A percentile compares a stretch with the other conserved stretches of the same genome.
Conservation (phyloP, 768 basidiomycete species). For the Termitomyces sp. region DNA sequence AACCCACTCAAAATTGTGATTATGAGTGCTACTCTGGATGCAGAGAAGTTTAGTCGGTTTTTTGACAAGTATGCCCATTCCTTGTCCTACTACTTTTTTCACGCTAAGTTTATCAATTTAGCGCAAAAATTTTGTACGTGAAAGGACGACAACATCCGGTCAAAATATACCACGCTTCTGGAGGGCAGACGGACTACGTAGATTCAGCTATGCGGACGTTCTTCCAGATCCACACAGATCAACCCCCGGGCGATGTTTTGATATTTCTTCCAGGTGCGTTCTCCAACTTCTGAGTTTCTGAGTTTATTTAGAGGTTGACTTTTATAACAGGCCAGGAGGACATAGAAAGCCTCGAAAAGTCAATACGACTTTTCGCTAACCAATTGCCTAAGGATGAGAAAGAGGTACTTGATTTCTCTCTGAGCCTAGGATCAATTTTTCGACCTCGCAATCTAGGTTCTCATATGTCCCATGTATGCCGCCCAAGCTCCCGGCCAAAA, state of each 20-base stretch:
- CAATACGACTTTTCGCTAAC: conserved; percentile 64
- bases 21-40: conserved; percentile 98
- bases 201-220: conserved; percentile 90
- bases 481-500: conserved; percentile 78
- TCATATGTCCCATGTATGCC: conserved; percentile 81
- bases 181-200: conserved; percentile 77
- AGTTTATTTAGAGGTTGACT: too few relatives aligned
- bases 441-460: conserved; percentile 41
- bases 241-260: conserved; percentile 82
- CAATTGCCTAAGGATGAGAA: conserved; percentile 58
- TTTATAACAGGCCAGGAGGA: conserved; percentile 87
- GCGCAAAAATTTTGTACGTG: conserved; percentile 86
- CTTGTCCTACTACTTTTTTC: not conserved
- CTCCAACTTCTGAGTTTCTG: not conserved
- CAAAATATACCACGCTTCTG: conserved; percentile 71
- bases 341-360: conserved; percentile 82
- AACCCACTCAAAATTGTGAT: conserved; percentile 87
- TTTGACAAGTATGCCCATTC: conserved; percentile 63
- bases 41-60: conserved; percentile 89
- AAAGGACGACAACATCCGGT: conserved; percentile 94
- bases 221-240: conserved; percentile 86
- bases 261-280: conserved; percentile 83
- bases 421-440: not conserved
- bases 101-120: conserved; percentile 23
- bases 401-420: conserved; percentile 35